phyloP scores from a whole-genome alignment of 257 asterid genomes.

The Solanum clarkiae region DNA sequence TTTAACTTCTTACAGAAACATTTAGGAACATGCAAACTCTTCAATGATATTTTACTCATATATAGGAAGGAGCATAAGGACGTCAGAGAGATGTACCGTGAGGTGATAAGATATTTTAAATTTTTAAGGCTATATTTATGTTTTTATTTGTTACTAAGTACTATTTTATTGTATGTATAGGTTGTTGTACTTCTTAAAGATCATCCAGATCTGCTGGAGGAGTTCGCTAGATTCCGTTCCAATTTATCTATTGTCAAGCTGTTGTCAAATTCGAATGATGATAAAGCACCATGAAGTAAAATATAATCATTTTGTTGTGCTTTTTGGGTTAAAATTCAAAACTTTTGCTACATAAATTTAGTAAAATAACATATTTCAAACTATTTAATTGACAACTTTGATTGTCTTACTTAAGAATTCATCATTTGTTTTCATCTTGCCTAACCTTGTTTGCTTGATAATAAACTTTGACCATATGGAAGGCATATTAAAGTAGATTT shows the following conservation, averaged over 20 bases:
- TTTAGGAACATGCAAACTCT: no score
- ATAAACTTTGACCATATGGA: neutral
- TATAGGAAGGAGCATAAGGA: no score
- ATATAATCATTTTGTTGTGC: neutral
- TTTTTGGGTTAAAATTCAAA: neutral
- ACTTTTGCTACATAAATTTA: neutral
- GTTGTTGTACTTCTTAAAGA: constrained; percentile 27
- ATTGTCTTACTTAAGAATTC: neutral
- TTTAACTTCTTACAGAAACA: no score
- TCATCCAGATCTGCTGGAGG: constrained; percentile 85
- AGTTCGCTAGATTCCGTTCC: constrained; percentile 79
- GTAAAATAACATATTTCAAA: neutral
- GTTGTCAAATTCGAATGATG: neutral
- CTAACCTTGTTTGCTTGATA: neutral
- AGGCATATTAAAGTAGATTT: neutral
- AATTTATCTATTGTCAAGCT: constrained; percentile 2
- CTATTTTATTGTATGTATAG: neutral
- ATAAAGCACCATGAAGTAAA: neutral
- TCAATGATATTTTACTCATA: no score
- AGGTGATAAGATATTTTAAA: no score
- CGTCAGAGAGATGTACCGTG: no score
- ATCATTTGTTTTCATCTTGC: neutral
- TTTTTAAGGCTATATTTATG: neutral
- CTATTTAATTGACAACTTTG: neutral
- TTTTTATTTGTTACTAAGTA: neutral